Percentiles rank a stretch among this genome's conserved stretches.
These are phyloP conservation scores for Backusella tuberculispora DNA, from an alignment of 192 early-diverging fungal genomes.

Conservation along the genomic window DNA sequence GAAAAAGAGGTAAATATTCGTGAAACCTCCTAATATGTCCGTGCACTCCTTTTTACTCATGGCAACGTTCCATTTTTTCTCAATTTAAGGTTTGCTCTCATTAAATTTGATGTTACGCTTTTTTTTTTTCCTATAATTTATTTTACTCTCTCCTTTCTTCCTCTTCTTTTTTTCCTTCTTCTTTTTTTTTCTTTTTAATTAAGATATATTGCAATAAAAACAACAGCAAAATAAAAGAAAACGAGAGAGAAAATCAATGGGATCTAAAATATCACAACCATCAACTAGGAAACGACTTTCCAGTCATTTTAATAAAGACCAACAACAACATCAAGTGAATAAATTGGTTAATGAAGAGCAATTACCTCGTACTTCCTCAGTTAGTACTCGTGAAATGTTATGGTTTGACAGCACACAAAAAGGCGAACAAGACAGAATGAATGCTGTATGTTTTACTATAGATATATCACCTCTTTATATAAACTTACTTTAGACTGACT, in stretches of 20 bases:
- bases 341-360: background rate
- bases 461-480: background rate
- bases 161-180: background rate
- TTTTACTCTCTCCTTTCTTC: background rate
- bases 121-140: background rate
- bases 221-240: background rate
- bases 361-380: constrained; percentile 4
- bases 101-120: background rate
- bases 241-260: background rate
- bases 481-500: background rate
- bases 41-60: background rate
- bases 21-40: background rate
- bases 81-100: background rate
- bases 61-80: background rate
- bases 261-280: constrained; percentile 8
- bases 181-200: background rate
- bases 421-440: constrained; percentile 22
- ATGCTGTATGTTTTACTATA: constrained; percentile 4
- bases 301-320: background rate
- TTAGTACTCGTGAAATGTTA: background rate
- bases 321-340: background rate
- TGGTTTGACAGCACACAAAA: constrained; percentile 10
- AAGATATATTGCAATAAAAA: background rate
- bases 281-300: background rate
- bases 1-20: no score